phyloP scores from a whole-genome alignment of 345 rosid genomes.

The Salix suchowensis region DNA sequence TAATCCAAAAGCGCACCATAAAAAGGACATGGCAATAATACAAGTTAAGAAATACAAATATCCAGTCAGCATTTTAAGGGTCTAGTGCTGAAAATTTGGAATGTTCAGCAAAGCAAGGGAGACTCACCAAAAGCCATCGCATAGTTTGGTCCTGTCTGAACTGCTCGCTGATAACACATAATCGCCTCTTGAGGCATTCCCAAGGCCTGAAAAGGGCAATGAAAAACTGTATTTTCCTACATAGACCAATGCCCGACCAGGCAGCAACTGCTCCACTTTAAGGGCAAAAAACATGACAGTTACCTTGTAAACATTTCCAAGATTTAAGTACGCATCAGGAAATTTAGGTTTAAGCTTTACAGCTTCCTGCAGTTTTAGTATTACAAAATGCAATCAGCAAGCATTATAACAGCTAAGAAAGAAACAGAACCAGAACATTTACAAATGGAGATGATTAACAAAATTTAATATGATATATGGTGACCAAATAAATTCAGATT shows the following conservation, averaged over 20 bases:
- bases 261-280: conserved; percentile 35
- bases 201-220: conserved; percentile 68
- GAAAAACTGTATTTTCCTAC: conserved; percentile 36
- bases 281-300: conserved; percentile 24
- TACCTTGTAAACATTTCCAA: conserved; percentile 98
- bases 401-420: neutral
- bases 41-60: neutral
- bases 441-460: neutral
- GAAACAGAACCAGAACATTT: neutral
- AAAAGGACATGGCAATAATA: neutral
- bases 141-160: conserved; percentile 74
- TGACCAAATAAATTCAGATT: neutral
- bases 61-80: neutral
- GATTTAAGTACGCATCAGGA: conserved; percentile 93
- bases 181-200: conserved; percentile 95
- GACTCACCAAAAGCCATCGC: conserved; percentile 84
- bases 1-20: neutral
- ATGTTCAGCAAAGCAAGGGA: neutral
- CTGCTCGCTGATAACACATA: conserved; percentile 80
- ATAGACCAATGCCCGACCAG: conserved; percentile 20
- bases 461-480: neutral
- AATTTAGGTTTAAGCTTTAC: conserved; percentile 83
- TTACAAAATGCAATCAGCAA: neutral
- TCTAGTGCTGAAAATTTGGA: neutral
- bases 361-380: conserved; percentile 67